phyloP scores from a whole-genome alignment of 2,329 filamentous ascomycete species.

The Penicillium sp. region DNA sequence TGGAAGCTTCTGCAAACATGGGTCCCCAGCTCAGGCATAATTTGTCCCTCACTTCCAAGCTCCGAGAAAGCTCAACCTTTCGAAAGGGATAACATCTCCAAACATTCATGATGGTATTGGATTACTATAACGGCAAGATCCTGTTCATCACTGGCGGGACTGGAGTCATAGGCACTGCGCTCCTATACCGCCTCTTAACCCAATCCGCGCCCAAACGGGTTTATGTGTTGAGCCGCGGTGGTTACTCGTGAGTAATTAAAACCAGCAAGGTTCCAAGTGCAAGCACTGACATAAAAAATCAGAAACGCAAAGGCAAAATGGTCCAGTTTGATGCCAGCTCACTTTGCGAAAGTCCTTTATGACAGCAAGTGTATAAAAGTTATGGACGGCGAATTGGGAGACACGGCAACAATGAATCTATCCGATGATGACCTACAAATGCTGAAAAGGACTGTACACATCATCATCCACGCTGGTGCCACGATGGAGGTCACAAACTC shows the following conservation, averaged over 20 bases:
- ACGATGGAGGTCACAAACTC: constrained; percentile 18
- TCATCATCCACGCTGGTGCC: constrained; percentile 20
- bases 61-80: neutral
- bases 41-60: neutral
- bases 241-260: constrained; percentile 16
- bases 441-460: constrained; percentile 21
- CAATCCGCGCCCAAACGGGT: constrained; percentile 16
- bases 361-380: constrained; percentile 16
- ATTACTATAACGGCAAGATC: constrained; percentile 23
- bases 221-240: constrained; percentile 22
- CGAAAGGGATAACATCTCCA: neutral
- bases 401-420: constrained; percentile 23
- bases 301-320: constrained; percentile 24
- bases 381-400: constrained; percentile 22
- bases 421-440: constrained; percentile 18
- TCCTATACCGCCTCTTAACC: constrained; percentile 22
- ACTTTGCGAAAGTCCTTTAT: constrained; percentile 9
- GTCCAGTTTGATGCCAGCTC: constrained; percentile 14
- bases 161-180: constrained; percentile 23
- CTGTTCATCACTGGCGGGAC: constrained; percentile 25
- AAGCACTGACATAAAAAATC: neutral
- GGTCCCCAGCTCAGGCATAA: constrained; percentile 1
- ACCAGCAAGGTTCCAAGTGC: neutral
- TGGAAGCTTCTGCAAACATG: neutral
- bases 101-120: constrained; percentile 21